Base-by-base conservation (phyloP, 345 rosid genomes). In the Arabis alpina region DNA sequence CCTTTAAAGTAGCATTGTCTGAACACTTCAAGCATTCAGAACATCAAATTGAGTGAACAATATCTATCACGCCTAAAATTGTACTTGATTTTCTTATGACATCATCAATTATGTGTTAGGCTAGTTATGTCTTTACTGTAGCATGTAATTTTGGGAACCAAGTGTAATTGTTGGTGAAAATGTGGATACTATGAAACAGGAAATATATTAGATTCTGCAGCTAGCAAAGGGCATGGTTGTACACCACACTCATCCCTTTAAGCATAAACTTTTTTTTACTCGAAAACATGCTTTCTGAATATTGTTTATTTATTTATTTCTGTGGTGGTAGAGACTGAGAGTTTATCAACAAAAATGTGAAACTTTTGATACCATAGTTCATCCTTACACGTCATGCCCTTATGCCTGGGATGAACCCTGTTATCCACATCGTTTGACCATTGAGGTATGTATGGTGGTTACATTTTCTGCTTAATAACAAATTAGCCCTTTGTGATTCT, bases 381-480 rank as follows among this genome's bases (percentile, higher is more conserved):
- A 87, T 47, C 87, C 96, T 10, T 93, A 90, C 72, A 80, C 87
- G 32, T 88, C 92, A 54, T 84, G 86, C 79, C 93, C 91, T 44
- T 90, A 93, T 82, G 96, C 98, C 36, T 93, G 98, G 98, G 98
- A 93, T 88, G 98, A 93, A 80, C 96, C 97, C 54, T 85, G 83
- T 73, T 90, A 78, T 76, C 97, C 97, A 10, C 96, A 88, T 76
- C 92, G 93, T 77, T 85, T 93, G 53, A 78, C 84, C 68, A 69
- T 93, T 70, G 97, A 93, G 96, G 98, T 93, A 83, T 66, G 98
- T 93, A 83, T 66, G 51, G 41, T 47, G 52, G 4, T 61, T 24
- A 32, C 32, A 19, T 65, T 48, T 57, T 66, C 63, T 32, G 64
- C 66, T 52, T 40, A 19, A 50, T 7, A 32, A 61, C 52, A 55